A percentile compares a stretch with the other conserved stretches of the same genome.
Evolutionary conservation across 305 asterid genomes (phyloP).

Genomic region (Rubia tinctorum): DNA sequence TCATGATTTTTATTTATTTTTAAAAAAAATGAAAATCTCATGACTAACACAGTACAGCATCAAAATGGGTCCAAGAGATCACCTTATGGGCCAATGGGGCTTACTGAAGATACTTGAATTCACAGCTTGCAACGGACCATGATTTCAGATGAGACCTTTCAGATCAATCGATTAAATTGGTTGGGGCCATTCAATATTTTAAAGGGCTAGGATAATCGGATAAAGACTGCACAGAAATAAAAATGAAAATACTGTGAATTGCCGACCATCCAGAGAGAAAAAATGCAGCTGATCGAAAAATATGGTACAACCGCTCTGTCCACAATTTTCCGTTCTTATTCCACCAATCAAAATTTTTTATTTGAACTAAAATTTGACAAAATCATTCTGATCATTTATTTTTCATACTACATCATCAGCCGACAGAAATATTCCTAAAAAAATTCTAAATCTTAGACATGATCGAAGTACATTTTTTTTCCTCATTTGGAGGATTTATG

Average conservation of each 20-base stretch:
- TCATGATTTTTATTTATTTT: background rate
- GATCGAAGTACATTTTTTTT: too few relatives aligned
- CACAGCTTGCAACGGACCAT: background rate
- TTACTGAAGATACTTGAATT: background rate
- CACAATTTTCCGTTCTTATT: too few relatives aligned
- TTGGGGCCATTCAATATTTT: conserved; percentile 2
- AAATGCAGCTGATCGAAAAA: background rate
- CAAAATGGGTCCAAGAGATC: conserved; percentile 5
- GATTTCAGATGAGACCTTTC: background rate
- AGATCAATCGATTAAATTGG: background rate
- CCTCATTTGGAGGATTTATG: too few relatives aligned
- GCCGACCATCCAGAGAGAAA: background rate
- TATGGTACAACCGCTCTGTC: too few relatives aligned
- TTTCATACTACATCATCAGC: too few relatives aligned
- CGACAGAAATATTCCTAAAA: too few relatives aligned
- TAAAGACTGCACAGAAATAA: background rate
- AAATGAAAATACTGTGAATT: background rate
- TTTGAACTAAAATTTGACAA: too few relatives aligned
- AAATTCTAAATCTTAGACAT: too few relatives aligned
- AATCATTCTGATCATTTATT: too few relatives aligned
- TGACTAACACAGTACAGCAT: background rate
- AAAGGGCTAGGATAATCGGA: background rate
- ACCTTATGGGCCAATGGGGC: background rate
- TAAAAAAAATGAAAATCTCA: too few relatives aligned
- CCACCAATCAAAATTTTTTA: too few relatives aligned